phyloP scores from a whole-genome alignment of 345 rosid genomes.

The Syzygium aromaticum region DNA sequence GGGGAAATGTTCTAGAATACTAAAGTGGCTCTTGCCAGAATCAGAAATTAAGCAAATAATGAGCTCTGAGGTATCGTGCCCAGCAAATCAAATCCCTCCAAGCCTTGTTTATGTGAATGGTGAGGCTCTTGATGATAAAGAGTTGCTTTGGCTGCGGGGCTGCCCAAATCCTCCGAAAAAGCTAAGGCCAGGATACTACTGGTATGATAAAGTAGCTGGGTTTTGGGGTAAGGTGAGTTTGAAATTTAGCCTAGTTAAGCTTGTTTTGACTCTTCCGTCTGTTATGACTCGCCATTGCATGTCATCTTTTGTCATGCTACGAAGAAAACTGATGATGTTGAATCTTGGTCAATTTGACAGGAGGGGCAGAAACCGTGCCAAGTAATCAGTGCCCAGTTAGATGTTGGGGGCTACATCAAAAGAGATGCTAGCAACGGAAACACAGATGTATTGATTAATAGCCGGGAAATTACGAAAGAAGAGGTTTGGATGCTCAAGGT shows the following conservation, averaged over 20 bases:
- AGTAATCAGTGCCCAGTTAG: constrained; percentile 47
- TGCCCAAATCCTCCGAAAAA: constrained; percentile 63
- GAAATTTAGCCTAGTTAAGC: not conserved
- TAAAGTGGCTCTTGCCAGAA: constrained; percentile 40
- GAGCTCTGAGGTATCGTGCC: constrained; percentile 43
- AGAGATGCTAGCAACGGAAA: constrained; percentile 67
- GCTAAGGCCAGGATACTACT: constrained; percentile 64
- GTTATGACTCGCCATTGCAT: too few species aligned
- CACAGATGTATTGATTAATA: constrained; percentile 44
- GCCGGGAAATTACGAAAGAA: constrained; percentile 52
- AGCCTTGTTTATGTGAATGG: constrained; percentile 50
- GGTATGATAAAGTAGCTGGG: constrained; percentile 84
- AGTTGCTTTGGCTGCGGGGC: constrained; percentile 41
- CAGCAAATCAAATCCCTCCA: constrained; percentile 67
- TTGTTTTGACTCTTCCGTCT: not conserved
- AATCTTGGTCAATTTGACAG: constrained; percentile 32
- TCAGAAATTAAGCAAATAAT: constrained; percentile 45
- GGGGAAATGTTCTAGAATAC: constrained; percentile 57
- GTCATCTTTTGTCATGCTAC: not conserved
- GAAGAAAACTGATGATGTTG: not conserved
- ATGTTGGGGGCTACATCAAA: constrained; percentile 40
- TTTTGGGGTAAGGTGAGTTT: constrained; percentile 86
- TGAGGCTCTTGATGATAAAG: constrained; percentile 35
- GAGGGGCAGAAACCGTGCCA: constrained; percentile 71
- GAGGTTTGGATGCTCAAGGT: constrained; percentile 77